Conservation (phyloP, 2,329 filamentous ascomycete genomes). For the Botrytis cinerea region DNA sequence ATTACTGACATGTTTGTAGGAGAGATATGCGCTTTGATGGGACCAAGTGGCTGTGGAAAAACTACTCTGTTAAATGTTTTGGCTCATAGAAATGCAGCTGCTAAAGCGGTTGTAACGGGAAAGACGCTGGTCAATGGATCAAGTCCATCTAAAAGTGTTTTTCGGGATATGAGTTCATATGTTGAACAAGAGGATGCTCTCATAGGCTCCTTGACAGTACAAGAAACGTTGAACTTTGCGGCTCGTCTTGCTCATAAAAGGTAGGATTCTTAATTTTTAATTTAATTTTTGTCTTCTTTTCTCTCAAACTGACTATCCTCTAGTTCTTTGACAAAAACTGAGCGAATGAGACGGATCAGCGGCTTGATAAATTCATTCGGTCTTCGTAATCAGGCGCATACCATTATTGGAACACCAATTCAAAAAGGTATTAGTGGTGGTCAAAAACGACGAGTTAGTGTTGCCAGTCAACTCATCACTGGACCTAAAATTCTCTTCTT, state of each 20-base stretch:
- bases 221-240: constrained; percentile 77
- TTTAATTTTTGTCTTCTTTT: background rate
- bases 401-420: constrained; percentile 78
- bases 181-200: constrained; percentile 89
- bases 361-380: constrained; percentile 72
- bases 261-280: constrained; percentile 42
- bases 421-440: constrained; percentile 82
- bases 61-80: constrained; percentile 82
- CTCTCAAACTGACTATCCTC: constrained; percentile 5
- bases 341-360: constrained; percentile 64
- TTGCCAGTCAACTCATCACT: constrained; percentile 80
- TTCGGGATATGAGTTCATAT: constrained; percentile 70
- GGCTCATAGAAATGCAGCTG: constrained; percentile 58
- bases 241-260: constrained; percentile 64
- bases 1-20: constrained; percentile 46
- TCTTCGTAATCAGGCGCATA: constrained; percentile 66
- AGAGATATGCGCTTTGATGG: constrained; percentile 79
- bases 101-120: constrained; percentile 56
- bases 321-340: constrained; percentile 49
- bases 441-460: constrained; percentile 78
- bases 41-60: constrained; percentile 73
- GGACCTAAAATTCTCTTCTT: constrained; percentile 66
- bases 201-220: constrained; percentile 76
- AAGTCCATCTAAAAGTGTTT: constrained; percentile 52
- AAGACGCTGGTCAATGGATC: constrained; percentile 64